These are phyloP conservation scores for Eucalyptus sp. DNA, from an alignment of 345 rosid genomes.

Conservation along the genomic window DNA sequence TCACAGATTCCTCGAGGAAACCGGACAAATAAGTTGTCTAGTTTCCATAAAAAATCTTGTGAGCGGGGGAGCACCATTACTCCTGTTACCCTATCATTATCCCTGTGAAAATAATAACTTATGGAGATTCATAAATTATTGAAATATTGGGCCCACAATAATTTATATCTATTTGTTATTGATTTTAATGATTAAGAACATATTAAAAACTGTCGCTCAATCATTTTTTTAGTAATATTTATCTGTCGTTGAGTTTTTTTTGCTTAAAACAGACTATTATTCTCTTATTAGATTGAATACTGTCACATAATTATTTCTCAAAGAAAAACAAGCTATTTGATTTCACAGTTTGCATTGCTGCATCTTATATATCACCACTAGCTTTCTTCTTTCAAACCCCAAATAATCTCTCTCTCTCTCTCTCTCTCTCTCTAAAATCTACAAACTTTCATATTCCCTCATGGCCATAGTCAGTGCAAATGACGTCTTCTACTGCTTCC, in stretches of 20 bases:
- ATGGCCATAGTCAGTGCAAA: neutral
- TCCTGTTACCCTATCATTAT: rapidly evolving
- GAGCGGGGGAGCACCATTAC: rapidly evolving
- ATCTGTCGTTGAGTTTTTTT: too few relatives aligned
- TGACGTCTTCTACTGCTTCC: neutral
- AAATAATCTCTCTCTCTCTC: neutral
- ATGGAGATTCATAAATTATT: rapidly evolving
- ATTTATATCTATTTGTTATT: too few relatives aligned
- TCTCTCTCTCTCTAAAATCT: neutral
- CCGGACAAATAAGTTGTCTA: too few relatives aligned
- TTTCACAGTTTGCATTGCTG: too few relatives aligned
- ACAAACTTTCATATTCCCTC: neutral
- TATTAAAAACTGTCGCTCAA: rapidly evolving
- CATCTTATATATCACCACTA: neutral
- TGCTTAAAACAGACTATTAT: too few relatives aligned
- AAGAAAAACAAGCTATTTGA: too few relatives aligned
- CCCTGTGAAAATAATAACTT: rapidly evolving
- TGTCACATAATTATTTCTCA: too few relatives aligned
- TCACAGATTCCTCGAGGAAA: neutral
- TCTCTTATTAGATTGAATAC: too few relatives aligned
- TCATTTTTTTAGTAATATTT: rapidly evolving
- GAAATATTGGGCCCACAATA: rapidly evolving
- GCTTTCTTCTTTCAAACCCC: neutral
- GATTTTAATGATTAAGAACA: rapidly evolving
- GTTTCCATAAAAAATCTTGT: neutral